Base-by-base conservation (phyloP, 495 filamentous ascomycete species). In the Sphaerosporella brunnea region DNA sequence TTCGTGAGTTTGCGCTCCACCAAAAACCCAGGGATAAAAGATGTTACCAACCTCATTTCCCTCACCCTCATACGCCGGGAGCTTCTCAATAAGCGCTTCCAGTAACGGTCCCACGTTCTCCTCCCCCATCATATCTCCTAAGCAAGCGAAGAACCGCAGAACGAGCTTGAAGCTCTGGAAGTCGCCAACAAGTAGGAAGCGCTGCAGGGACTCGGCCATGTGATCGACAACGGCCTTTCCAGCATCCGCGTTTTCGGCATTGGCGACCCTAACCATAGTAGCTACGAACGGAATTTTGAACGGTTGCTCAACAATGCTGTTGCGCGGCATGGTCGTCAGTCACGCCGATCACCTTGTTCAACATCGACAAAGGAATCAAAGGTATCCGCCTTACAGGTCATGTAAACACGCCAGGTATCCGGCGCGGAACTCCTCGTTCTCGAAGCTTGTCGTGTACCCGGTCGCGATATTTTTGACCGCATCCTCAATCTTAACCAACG, bases 251-350 rank as follows among this genome's bases (percentile, higher is more conserved):
- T 82, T 83, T 49, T 79, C 64, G 26, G 71, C 69, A 65, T 95
- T 90, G 48, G 75, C 68, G 36, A 82, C 72, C 40, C 94, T 68
- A 23, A 86, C 69, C 2, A 86, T 75, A 20, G 79, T 80, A 23
- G 85, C 86, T 44, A 90, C 70, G 61, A 94, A 95, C 1, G 90
- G 92, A 44, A 85, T 88, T 66, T 95, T 95, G 64, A 99, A 78
- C 0, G 92, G 88, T 64, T 99, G 90, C 65, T 99, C 90, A 18
- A 86, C 56, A 35, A 79, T 68, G 11, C 58, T 61, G 30, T 28
- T 36, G 66, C n/a, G n/a, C n/a, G n/a, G n/a, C n/a, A n/a, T n/a
- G n/a, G n/a, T n/a, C n/a, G n/a, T n/a, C n/a, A n/a, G n/a, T n/a
- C n/a, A n/a, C n/a, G n/a, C n/a, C n/a, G n/a, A n/a, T n/a, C n/a